A percentile compares a stretch with the other conserved stretches of the same genome.
phyloP scores from a whole-genome alignment of 768 basidiomycete species.

The Mycena haematopus region DNA sequence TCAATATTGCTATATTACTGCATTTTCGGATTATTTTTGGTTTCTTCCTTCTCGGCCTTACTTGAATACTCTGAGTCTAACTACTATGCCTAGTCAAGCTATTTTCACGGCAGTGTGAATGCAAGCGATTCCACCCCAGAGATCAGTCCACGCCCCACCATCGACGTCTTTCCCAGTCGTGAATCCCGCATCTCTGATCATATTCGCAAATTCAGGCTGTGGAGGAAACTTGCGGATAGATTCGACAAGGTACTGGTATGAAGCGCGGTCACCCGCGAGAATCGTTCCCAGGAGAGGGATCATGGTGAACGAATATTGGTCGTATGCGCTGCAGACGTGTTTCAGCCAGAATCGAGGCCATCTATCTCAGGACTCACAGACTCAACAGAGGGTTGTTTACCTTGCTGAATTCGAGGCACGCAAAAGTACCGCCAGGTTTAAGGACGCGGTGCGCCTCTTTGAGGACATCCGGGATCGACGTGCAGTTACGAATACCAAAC shows the following conservation, averaged over 20 bases:
- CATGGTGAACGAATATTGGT: slow-evolving; percentile 94
- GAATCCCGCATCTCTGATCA: slow-evolving; percentile 91
- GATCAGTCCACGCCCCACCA: slow-evolving; percentile 84
- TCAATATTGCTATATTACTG: not conserved
- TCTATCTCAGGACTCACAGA: slow-evolving; percentile 60
- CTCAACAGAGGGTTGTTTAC: slow-evolving; percentile 87
- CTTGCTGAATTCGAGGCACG: slow-evolving; percentile 95
- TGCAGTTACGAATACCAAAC: slow-evolving; percentile 98
- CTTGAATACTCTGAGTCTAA: not conserved
- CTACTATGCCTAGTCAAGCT: slow-evolving; percentile 37
- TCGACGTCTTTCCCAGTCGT: slow-evolving; percentile 71
- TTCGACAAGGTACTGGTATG: slow-evolving; percentile 98
- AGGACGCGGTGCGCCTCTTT: slow-evolving; percentile 91
- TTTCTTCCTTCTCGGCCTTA: too few relatives aligned
- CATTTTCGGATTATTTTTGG: not conserved
- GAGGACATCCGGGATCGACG: slow-evolving; percentile 86
- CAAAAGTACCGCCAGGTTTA: slow-evolving; percentile 95
- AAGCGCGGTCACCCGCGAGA: slow-evolving; percentile 91
- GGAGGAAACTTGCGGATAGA: slow-evolving; percentile 94
- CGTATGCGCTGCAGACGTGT: slow-evolving; percentile 71
- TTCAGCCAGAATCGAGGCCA: slow-evolving; percentile 12
- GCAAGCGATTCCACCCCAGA: slow-evolving; percentile 89
- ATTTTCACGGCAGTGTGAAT: slow-evolving; percentile 87
- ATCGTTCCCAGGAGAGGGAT: slow-evolving; percentile 97
- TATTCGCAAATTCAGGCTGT: slow-evolving; percentile 84